Evolutionary conservation across 2,329 filamentous ascomycete genomes (phyloP).

Genomic region (Stenocarpella maydis): DNA sequence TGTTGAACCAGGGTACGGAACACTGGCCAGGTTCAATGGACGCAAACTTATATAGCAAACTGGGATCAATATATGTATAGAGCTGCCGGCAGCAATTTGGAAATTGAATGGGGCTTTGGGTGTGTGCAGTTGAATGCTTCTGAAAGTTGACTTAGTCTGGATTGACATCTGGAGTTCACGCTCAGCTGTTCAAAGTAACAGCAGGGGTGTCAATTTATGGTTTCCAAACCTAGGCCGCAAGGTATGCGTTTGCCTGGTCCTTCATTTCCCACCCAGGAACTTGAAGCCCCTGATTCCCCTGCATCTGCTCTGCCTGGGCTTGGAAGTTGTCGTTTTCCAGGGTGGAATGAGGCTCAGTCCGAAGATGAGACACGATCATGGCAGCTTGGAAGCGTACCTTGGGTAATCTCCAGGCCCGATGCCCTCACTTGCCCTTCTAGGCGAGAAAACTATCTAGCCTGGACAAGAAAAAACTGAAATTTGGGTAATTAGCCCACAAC

Average conservation of each 20-base stretch:
- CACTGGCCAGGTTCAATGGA: neutral
- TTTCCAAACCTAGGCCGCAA: neutral
- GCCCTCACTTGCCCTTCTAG: neutral
- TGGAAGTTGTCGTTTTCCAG: neutral
- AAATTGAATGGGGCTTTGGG: neutral
- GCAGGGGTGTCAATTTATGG: neutral
- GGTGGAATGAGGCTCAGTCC: neutral
- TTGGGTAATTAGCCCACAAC: neutral
- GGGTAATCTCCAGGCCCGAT: neutral
- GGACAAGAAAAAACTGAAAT: neutral
- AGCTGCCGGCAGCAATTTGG: constrained; percentile 10
- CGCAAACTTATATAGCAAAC: too few species aligned
- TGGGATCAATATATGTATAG: neutral
- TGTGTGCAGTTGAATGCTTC: neutral
- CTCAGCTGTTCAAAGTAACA: neutral
- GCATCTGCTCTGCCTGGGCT: neutral
- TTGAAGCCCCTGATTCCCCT: too few species aligned
- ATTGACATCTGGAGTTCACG: too few species aligned
- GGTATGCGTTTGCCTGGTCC: neutral
- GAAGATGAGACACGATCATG: neutral
- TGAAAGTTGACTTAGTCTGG: neutral
- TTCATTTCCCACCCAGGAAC: neutral
- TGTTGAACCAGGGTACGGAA: neutral
- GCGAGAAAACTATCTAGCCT: neutral
- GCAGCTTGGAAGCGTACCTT: constrained; percentile 9